Conservation (phyloP, 306 rosid genomes). For the Alnus rubra region DNA sequence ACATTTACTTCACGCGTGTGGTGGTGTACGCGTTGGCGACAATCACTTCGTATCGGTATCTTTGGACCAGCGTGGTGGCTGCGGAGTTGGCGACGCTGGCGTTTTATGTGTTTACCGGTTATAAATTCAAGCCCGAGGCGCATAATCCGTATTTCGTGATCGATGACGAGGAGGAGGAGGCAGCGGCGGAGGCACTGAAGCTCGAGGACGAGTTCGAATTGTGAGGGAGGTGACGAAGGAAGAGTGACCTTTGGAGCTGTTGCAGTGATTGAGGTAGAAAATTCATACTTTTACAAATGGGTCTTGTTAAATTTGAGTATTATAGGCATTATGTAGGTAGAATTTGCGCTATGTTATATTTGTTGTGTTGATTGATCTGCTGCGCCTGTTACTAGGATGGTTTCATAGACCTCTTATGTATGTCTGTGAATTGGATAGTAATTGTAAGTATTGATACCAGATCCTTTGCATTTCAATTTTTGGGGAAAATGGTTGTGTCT, state of each 20-base stretch:
- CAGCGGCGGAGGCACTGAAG: conserved; percentile 89
- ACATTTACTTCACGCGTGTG: conserved; percentile 91
- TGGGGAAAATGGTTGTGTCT: conserved; percentile 3
- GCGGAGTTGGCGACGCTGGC: conserved; percentile 85
- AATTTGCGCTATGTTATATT: conserved; percentile 40
- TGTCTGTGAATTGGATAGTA: conserved; percentile 29
- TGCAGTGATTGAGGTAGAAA: conserved; percentile 47
- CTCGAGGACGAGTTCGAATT: conserved; percentile 93
- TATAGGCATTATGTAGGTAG: conserved; percentile 39
- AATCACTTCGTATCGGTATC: conserved; percentile 82
- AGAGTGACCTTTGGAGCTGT: conserved; percentile 28
- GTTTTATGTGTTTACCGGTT: conserved; percentile 80
- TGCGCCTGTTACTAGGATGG: conserved; percentile 29
- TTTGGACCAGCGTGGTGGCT: conserved; percentile 92
- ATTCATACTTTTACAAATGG: conserved; percentile 31
- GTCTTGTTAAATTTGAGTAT: conserved; percentile 32
- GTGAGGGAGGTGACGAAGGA: conserved; percentile 34
- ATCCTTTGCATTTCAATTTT: conserved; percentile 32
- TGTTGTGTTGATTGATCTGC: conserved; percentile 24
- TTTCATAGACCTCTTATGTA: conserved; percentile 18
- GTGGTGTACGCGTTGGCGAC: conserved; percentile 93
- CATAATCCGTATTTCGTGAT: conserved; percentile 90
- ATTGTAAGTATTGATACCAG: conserved; percentile 34
- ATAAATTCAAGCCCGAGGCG: conserved; percentile 90
- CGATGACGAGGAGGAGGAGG: conserved; percentile 97